Evolutionary conservation across 2,329 filamentous ascomycete genomes (phyloP).

Genomic region (Aspergillus tamarii): DNA sequence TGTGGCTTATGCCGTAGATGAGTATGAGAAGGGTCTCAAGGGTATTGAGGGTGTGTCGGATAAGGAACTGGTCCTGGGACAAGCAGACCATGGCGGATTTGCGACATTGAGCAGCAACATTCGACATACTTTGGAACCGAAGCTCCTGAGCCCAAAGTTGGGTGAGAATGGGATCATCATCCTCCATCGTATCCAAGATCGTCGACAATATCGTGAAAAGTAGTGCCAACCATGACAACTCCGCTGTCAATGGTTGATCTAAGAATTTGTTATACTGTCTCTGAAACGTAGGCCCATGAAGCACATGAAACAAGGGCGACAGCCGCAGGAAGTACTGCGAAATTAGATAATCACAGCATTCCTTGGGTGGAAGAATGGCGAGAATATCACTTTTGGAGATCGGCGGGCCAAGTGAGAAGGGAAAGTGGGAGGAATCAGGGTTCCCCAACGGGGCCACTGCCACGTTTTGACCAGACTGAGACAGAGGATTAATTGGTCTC

Average conservation of each 20-base stretch:
- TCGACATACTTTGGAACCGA: conserved; percentile 3
- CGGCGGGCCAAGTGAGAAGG: conserved; percentile 18
- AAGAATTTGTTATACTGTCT: conserved; percentile 28
- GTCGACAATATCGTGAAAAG: conserved; percentile 31
- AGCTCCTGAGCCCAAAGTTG: conserved; percentile 14
- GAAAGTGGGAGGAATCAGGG: conserved; percentile 1
- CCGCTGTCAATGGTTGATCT: conserved; percentile 19
- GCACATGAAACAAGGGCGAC: conserved; percentile 29
- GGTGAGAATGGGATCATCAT: conserved; percentile 21
- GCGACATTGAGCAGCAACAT: conserved; percentile 12
- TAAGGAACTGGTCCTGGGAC: conserved; percentile 33
- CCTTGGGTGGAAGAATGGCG: conserved; percentile 12
- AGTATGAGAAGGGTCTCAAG: conserved; percentile 35
- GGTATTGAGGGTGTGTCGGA: conserved; percentile 32
- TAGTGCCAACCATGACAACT: conserved; percentile 34
- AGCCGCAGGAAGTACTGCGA: conserved; percentile 19
- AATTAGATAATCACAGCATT: conserved; percentile 22
- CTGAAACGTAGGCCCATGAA: conserved; percentile 35
- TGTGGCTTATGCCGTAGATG: conserved; percentile 27
- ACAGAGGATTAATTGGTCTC: too few species aligned
- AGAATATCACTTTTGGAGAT: conserved; percentile 16
- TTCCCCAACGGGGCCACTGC: not conserved
- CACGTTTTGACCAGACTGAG: not conserved
- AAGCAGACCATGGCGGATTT: conserved; percentile 30
- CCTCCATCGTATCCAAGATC: conserved; percentile 28